These are phyloP conservation scores for Coemansia sp. DNA, from an alignment of 192 early-diverging fungal species.

Conservation along the genomic window DNA sequence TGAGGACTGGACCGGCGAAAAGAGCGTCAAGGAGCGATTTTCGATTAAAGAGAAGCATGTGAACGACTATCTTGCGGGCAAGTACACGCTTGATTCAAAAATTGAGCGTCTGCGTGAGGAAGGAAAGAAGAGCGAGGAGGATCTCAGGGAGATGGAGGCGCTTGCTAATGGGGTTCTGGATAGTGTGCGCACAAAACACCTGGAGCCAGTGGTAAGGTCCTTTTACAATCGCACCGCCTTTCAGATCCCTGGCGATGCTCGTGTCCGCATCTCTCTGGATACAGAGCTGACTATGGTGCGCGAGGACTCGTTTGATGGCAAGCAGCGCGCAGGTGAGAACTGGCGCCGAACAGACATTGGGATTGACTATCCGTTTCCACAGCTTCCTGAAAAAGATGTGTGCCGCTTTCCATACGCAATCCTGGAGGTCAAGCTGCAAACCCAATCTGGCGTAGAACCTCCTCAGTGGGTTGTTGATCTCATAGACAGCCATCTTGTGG, in stretches of 20 bases:
- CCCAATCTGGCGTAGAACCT: constrained; percentile 84
- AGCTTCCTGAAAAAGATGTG: constrained; percentile 78
- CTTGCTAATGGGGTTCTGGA: constrained; percentile 74
- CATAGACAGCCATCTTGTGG: constrained; percentile 86
- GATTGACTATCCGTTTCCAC: constrained; percentile 74
- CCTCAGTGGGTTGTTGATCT: constrained; percentile 94
- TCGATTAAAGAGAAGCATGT: constrained; percentile 92
- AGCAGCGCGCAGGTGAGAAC: constrained; percentile 71
- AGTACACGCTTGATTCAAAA: constrained; percentile 69
- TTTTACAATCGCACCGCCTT: constrained; percentile 98
- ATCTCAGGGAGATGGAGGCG: constrained; percentile 68
- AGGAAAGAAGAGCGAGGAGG: constrained; percentile 71
- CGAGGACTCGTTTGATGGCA: constrained; percentile 78
- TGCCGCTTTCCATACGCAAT: constrained; percentile 93
- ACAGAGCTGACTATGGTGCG: constrained; percentile 95
- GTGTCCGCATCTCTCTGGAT: constrained; percentile 92
- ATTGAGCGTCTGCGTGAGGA: constrained; percentile 77
- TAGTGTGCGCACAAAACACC: constrained; percentile 64
- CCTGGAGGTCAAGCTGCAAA: constrained; percentile 97
- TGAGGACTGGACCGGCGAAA: constrained; percentile 91
- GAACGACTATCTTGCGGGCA: constrained; percentile 81
- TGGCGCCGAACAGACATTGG: constrained; percentile 92
- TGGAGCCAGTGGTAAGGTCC: constrained; percentile 78
- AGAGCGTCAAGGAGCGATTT: constrained; percentile 88
- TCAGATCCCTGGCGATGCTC: constrained; percentile 93